Evolutionary conservation across 2,329 filamentous ascomycete species (phyloP).

Genomic region (Colletotrichum phormii): DNA sequence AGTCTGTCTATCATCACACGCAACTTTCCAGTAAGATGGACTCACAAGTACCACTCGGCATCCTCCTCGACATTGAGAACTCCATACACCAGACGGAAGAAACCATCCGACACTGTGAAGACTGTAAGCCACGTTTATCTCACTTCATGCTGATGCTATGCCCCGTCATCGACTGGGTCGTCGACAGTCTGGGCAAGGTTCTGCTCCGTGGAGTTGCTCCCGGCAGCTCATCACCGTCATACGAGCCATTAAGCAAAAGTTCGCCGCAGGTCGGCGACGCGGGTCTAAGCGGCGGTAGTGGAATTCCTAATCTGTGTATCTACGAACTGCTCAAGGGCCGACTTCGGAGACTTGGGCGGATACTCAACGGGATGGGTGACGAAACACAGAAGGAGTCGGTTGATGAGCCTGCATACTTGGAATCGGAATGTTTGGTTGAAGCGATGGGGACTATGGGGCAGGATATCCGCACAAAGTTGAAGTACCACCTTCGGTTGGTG

Average conservation of each 20-base stretch:
- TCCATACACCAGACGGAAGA: not conserved
- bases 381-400: not conserved
- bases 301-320: not conserved
- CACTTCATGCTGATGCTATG: not conserved
- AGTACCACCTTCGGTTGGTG: not conserved
- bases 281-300: not conserved
- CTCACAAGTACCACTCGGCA: not conserved
- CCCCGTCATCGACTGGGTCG: not conserved
- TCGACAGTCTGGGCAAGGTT: not conserved
- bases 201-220: too few species aligned
- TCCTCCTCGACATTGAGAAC: not conserved
- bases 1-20: not conserved
- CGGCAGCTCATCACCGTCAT: not conserved
- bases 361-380: not conserved
- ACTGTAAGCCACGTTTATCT: not conserved
- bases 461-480: not conserved
- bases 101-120: not conserved
- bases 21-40: not conserved
- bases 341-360: not conserved
- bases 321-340: not conserved
- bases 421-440: not conserved
- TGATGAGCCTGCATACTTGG: not conserved
- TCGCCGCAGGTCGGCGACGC: not conserved
- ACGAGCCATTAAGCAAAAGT: too few species aligned
- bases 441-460: not conserved